Evolutionary conservation across 2,329 filamentous ascomycete species (phyloP).

Genomic region (Trichoderma guizhouense): DNA sequence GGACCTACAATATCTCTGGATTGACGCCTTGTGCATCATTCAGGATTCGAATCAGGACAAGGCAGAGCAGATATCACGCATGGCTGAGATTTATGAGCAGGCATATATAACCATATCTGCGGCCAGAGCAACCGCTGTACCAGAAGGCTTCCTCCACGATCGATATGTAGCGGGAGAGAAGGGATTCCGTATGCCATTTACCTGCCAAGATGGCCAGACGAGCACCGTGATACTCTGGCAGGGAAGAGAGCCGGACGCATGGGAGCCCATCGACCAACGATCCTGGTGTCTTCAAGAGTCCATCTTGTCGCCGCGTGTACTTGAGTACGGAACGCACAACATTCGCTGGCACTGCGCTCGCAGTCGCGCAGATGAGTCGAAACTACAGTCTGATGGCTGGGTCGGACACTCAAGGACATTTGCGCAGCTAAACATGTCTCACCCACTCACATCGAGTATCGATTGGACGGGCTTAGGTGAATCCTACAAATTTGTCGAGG

Average conservation of each 20-base stretch:
- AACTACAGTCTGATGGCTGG: not conserved
- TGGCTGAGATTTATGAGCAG: not conserved
- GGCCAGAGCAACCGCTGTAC: not conserved
- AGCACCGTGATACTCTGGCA: not conserved
- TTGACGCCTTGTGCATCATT: constrained; percentile 6
- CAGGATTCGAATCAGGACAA: constrained; percentile 7
- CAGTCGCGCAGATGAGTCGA: not conserved
- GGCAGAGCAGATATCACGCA: constrained; percentile 1
- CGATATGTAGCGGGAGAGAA: not conserved
- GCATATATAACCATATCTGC: not conserved
- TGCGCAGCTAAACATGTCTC: not conserved
- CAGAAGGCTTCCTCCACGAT: not conserved
- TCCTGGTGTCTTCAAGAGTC: constrained; percentile 8
- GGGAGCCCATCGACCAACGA: constrained; percentile 7
- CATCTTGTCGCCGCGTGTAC: constrained; percentile 1
- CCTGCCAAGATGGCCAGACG: not conserved
- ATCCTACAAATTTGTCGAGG: not conserved
- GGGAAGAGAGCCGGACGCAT: not conserved
- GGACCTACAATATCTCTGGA: not conserved
- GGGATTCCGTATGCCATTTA: not conserved
- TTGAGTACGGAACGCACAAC: constrained; percentile 3
- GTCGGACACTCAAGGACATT: not conserved
- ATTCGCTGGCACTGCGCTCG: not conserved
- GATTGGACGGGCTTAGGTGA: not conserved
- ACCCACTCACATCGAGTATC: not conserved